Conservation (phyloP, 83 land plant species). For the Larix sibirica region DNA sequence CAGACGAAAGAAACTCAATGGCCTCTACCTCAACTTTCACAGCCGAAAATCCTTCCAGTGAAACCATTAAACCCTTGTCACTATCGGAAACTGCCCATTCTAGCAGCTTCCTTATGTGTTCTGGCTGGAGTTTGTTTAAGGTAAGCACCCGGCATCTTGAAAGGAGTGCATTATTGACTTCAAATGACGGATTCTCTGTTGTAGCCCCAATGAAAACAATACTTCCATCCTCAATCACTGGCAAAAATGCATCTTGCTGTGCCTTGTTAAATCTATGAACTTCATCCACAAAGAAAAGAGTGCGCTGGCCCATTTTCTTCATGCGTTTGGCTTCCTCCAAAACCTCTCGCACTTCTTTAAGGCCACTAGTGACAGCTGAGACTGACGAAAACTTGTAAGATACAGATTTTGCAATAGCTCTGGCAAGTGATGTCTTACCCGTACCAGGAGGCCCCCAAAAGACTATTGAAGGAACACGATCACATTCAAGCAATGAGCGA, state of each 20-base stretch:
- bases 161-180: slow-evolving; percentile 82
- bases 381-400: slow-evolving; percentile 66
- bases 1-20: slow-evolving; percentile 60
- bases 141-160: slow-evolving; percentile 84
- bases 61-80: slow-evolving; percentile 60
- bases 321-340: slow-evolving; percentile 69
- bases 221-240: slow-evolving; percentile 86
- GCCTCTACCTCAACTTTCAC: slow-evolving; percentile 61
- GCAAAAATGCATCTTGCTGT: slow-evolving; percentile 91
- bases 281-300: slow-evolving; percentile 91
- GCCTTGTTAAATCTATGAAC: slow-evolving; percentile 90
- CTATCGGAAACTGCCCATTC: slow-evolving; percentile 52
- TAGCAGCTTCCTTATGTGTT: slow-evolving; percentile 46
- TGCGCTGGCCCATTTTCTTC: slow-evolving; percentile 36
- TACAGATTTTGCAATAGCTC: slow-evolving; percentile 61
- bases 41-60: slow-evolving; percentile 19
- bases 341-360: slow-evolving; percentile 84
- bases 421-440: slow-evolving; percentile 91
- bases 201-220: slow-evolving; percentile 91
- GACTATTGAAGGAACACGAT: slow-evolving; percentile 65
- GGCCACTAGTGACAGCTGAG: slow-evolving; percentile 84
- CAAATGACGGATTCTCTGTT: slow-evolving; percentile 96
- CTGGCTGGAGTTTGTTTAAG: slow-evolving; percentile 60
- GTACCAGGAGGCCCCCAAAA: slow-evolving; percentile 99
- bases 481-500: slow-evolving; percentile 39